Conservation (phyloP, 768 basidiomycete species). For the Suillus tomentosus region DNA sequence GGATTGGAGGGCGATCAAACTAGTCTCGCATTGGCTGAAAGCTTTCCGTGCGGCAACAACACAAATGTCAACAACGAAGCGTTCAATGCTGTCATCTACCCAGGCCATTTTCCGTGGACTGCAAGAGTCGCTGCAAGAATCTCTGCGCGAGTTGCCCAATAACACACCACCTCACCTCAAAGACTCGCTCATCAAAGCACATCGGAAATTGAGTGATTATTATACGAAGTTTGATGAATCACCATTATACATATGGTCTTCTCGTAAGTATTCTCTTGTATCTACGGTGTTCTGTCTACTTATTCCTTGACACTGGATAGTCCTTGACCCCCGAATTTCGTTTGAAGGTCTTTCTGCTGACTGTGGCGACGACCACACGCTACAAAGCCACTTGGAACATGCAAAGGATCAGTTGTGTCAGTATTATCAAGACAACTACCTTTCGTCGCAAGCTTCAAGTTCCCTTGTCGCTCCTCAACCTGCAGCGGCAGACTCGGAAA, state of each 20-base stretch:
- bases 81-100: neutral
- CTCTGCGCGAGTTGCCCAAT: neutral
- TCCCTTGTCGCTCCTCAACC: neutral
- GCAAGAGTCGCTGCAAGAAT: too few relatives aligned
- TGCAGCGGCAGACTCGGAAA: neutral
- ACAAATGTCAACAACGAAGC: neutral
- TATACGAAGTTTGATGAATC: neutral
- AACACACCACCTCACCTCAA: neutral
- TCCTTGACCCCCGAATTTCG: neutral
- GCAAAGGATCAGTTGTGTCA: neutral
- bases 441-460: neutral
- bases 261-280: neutral
- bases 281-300: neutral
- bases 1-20: neutral
- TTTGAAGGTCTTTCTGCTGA: neutral
- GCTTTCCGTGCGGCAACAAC: neutral
- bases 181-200: neutral
- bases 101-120: neutral
- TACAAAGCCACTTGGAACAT: neutral
- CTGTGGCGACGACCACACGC: neutral
- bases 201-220: neutral
- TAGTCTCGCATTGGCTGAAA: neutral
- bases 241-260: neutral
- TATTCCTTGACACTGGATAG: neutral
- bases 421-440: neutral